Percentiles rank a stretch among this genome's conserved stretches.
Evolutionary conservation across 768 basidiomycete species (phyloP).

Genomic region (Pisolithus albus): DNA sequence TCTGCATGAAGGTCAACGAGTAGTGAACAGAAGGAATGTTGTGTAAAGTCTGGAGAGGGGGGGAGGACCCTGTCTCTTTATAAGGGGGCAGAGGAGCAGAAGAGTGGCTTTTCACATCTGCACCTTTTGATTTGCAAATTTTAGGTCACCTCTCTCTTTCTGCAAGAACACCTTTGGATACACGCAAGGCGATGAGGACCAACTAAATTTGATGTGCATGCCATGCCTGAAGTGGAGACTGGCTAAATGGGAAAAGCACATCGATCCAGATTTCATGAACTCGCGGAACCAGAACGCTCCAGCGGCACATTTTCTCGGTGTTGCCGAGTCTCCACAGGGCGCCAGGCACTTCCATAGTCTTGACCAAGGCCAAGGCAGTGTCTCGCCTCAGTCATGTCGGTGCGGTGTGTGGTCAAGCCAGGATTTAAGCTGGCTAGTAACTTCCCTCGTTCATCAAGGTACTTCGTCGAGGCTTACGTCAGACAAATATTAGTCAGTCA

Average conservation of each 20-base stretch:
- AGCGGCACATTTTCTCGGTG: neutral
- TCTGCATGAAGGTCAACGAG: conserved; percentile 13
- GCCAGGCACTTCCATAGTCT: neutral
- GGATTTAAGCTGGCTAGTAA: too few relatives aligned
- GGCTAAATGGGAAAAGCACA: neutral
- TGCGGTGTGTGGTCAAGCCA: too few relatives aligned
- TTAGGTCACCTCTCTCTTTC: neutral
- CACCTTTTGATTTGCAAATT: neutral
- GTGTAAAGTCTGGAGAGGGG: neutral
- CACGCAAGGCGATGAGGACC: neutral
- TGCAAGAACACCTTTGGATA: neutral
- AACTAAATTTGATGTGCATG: neutral
- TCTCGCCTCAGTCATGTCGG: neutral
- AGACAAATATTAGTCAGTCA: too few relatives aligned
- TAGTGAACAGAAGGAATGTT: neutral
- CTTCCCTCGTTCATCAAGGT: too few relatives aligned
- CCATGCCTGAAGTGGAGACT: neutral
- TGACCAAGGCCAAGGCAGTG: neutral
- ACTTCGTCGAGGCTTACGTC: too few relatives aligned
- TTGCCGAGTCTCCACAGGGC: neutral
- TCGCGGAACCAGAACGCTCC: neutral
- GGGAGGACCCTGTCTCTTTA: neutral
- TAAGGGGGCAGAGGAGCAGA: neutral
- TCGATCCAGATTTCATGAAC: neutral
- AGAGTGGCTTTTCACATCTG: neutral